phyloP scores from a whole-genome alignment of 2,329 filamentous ascomycete species.

The Didymella keratinophila region DNA sequence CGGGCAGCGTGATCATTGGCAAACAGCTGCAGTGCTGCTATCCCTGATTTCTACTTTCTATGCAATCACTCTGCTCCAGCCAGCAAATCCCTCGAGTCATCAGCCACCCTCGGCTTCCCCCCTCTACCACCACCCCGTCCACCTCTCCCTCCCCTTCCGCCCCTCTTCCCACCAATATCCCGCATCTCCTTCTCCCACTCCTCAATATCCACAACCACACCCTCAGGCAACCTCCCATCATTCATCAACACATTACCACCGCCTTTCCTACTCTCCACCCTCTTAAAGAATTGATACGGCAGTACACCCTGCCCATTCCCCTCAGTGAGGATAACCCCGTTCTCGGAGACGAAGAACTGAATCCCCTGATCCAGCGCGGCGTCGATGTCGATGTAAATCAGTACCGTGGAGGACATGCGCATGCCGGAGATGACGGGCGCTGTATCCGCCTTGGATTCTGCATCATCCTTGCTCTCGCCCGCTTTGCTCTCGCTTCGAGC shows the following conservation, averaged over 20 bases:
- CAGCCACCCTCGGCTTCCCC: conserved; percentile 33
- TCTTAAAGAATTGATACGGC: conserved; percentile 67
- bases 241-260: conserved; percentile 73
- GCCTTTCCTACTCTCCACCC: conserved; percentile 69
- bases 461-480: conserved; percentile 17
- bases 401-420: conserved; percentile 66
- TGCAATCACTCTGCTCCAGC: conserved; percentile 20
- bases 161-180: conserved; percentile 27
- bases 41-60: no score
- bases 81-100: conserved; percentile 35
- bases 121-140: conserved; percentile 26
- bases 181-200: conserved; percentile 46
- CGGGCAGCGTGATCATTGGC: no score
- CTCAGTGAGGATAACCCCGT: conserved; percentile 57
- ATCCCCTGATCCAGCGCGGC: conserved; percentile 68
- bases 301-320: conserved; percentile 56
- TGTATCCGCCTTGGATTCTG: conserved; percentile 25
- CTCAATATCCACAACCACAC: conserved; percentile 49
- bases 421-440: conserved; percentile 78
- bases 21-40: no score
- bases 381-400: conserved; percentile 79
- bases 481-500: conserved; percentile 29
- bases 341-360: conserved; percentile 73
- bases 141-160: conserved; percentile 35
- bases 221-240: conserved; percentile 66